These are phyloP conservation scores for Stephanodiscus minutulus DNA, from an alignment of 108 stramenopile species.

Conservation along the genomic window DNA sequence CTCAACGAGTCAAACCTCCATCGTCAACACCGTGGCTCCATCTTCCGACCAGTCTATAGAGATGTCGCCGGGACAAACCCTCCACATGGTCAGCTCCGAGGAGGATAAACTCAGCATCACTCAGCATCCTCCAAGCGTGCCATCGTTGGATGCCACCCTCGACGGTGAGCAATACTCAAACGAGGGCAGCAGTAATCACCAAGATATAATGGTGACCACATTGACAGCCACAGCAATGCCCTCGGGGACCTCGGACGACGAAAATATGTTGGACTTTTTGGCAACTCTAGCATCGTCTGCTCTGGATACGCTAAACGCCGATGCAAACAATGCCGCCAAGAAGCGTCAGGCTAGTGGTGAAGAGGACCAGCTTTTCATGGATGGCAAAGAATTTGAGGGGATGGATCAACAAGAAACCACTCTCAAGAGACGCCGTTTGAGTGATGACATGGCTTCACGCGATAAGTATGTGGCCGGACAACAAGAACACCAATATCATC, in stretches of 20 bases:
- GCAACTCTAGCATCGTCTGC: slow-evolving; percentile 42
- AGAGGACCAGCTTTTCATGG: background rate
- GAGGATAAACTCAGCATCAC: background rate
- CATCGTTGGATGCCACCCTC: slow-evolving; percentile 7
- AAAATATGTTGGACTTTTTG: slow-evolving; percentile 39
- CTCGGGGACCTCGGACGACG: background rate
- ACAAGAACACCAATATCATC: slow-evolving; percentile 3
- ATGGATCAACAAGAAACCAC: background rate
- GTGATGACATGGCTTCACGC: slow-evolving; percentile 1
- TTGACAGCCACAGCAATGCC: background rate
- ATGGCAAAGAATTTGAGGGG: background rate
- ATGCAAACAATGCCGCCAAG: slow-evolving; percentile 17
- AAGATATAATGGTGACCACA: background rate
- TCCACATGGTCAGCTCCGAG: slow-evolving; percentile 13
- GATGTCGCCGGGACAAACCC: slow-evolving; percentile 10
- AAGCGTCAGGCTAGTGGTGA: slow-evolving; percentile 4
- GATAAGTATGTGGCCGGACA: slow-evolving; percentile 6
- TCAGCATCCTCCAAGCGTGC: slow-evolving; percentile 4
- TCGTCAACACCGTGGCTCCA: background rate
- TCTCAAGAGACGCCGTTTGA: slow-evolving; percentile 2
- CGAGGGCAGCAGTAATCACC: background rate
- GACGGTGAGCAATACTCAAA: slow-evolving; percentile 1
- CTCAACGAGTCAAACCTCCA: background rate
- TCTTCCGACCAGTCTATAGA: slow-evolving; percentile 6
- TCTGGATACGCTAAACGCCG: slow-evolving; percentile 27